Evolutionary conservation across 441 rosid species (phyloP), one percentile per base, ranked within the genome.

Genomic region (Euphorbia celastroides): DNA sequence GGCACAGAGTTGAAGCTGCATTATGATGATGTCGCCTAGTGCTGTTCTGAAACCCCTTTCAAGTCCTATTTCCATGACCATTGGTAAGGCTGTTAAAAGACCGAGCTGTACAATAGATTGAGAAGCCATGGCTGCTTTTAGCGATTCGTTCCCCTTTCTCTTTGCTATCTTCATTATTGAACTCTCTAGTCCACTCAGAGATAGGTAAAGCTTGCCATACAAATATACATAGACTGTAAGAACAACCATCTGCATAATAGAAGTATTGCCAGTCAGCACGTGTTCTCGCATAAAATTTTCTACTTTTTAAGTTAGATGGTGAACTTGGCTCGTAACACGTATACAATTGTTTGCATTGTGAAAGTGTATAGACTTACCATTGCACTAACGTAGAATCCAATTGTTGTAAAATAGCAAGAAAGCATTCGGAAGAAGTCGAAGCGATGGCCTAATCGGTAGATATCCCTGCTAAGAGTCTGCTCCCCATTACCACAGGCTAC

Each of bases 401-500:
- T 82, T 10, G 90, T 84, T 22, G 97, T 75, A 77, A 79, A 82
- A 81, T 71, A 92, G 71, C 86, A 86, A 9, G 97, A 92, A 46
- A 89, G 85, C 97, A 92, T 92, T 57, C 97, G 86, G 60, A 89
- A 86, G 74, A 92, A 92, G 68, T 92, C 97, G 67, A 89, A 81
- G 69, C 92, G 79, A 63, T 90, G 96, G 67, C 98, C 98, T 81
- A 92, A 74, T 44, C 98, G 75, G 58, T 92, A 89, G 9, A 92
- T 90, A 70, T 92, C 98, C 75, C 98, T 85, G 80, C 98, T 92
- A 60, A 92, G 74, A 67, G 81, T 80, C 81, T 89, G 98, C 83
- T 92, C 98, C 0, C 96, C 98, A 32, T 90, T 92, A 59, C 98
- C 97, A 64, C 97, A 82, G 14, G 98, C 89, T 70, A 90, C 87